These are phyloP conservation scores for Oxyria digyna DNA, from an alignment of 148 eudicot genomes.

Conservation along the genomic window DNA sequence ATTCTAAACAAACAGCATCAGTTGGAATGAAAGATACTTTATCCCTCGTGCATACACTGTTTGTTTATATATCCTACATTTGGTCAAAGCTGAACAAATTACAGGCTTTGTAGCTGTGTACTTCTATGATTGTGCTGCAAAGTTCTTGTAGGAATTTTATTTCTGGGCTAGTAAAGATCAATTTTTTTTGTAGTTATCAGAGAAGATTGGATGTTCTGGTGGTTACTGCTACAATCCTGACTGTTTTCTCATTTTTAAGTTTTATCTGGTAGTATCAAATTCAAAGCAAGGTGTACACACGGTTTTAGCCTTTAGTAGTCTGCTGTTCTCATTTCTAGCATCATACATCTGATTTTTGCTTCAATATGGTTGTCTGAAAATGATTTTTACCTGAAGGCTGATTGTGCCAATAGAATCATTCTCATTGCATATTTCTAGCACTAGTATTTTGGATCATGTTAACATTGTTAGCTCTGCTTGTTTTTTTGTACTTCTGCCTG, in stretches of 20 bases:
- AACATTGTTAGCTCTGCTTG: background rate
- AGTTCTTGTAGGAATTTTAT: background rate
- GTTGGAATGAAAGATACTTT: background rate
- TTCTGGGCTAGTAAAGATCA: background rate
- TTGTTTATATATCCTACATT: background rate
- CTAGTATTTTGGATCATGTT: background rate
- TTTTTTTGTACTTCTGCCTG: background rate
- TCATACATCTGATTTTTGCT: background rate
- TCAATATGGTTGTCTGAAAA: background rate
- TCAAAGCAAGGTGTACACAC: too few relatives aligned
- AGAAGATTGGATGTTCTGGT: background rate
- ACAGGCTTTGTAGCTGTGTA: background rate
- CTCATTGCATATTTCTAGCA: background rate
- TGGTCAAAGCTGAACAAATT: background rate
- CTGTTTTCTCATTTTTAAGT: too few relatives aligned
- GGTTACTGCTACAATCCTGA: background rate
- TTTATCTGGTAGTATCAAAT: too few relatives aligned
- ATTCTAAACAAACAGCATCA: background rate
- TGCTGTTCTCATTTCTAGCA: background rate
- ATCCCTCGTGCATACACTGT: background rate
- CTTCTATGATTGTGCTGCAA: background rate
- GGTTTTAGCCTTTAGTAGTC: background rate
- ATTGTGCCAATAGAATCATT: background rate
- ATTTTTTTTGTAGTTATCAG: background rate
- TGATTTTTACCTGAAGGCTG: too few relatives aligned